Evolutionary conservation across 768 basidiomycete genomes (phyloP), one percentile per base, ranked within the genome.

Genomic region (Leccinum obscurum): DNA sequence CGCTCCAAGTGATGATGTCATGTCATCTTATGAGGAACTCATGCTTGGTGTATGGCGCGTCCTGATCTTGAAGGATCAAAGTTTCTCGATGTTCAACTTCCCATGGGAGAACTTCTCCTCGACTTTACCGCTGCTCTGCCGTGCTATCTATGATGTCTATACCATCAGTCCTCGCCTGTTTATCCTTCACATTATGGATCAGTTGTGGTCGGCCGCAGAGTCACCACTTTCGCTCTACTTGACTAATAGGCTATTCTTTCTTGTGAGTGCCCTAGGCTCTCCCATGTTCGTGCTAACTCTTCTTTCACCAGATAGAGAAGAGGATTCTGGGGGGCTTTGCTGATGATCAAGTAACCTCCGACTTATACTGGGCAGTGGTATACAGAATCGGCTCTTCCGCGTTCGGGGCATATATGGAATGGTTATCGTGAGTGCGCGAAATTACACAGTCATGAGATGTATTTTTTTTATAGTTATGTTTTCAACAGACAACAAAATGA

Each of bases 11-110:
- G 15, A 39, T 0, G 37, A 39, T 39, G 37, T 8, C 35, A 37
- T 10, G 34, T 14, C 9, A 26, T 24, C 49, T 10, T 61, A 57
- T 17, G 49, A 62, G 5, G 70, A 71, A 39, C 50, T 62, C 30
- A 51, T 10, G 4, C 61, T 71, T 34, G 70, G 70, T 11, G 56
- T 71, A 30, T 71, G 70, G 70, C 70, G 68, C n/a, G 28, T 71
- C 37, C 55, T 68, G 9, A 32, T 32, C 32, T 32, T 32, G 10
- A 32, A 32, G 32, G 32, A 32, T 32, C 32, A 32, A 32, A 32
- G 32, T 32, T 32, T 32, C 32, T 4, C 10, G 32, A 37, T 37
- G 2, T 54, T 64, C 37, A 54, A 51, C 24, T 30, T 68, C 41
- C 55, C 46, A 15, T 68, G 58, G 61, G 35, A 59, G 15, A n/a